Conservation (phyloP, 1,284 basidiomycete species). For the Cerioporus squamosus region DNA sequence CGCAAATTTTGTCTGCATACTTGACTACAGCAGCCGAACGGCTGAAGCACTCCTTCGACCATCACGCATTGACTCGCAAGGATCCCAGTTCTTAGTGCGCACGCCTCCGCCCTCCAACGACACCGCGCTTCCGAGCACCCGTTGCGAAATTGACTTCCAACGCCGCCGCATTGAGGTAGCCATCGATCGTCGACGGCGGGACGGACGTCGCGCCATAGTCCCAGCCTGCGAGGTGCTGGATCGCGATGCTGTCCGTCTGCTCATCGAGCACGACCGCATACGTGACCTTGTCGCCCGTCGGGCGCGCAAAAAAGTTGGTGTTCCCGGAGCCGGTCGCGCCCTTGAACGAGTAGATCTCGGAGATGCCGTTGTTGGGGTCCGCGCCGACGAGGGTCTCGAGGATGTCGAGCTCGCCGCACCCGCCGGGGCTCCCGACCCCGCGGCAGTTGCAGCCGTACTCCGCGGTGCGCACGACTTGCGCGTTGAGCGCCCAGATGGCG, state of each 20-base stretch:
- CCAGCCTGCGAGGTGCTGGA: slow-evolving; percentile 28
- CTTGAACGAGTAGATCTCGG: slow-evolving; percentile 37
- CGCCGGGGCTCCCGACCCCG: slow-evolving; percentile 27
- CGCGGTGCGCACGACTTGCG: slow-evolving; percentile 35
- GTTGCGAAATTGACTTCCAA: slow-evolving; percentile 27
- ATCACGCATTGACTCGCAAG: too few relatives aligned
- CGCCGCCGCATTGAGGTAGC: slow-evolving; percentile 27
- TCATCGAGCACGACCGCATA: slow-evolving; percentile 33
- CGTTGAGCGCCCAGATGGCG: slow-evolving; percentile 38
- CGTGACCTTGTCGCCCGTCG: slow-evolving; percentile 23
- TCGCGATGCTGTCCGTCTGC: slow-evolving; percentile 31
- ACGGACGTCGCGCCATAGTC: slow-evolving; percentile 29
- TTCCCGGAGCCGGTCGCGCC: slow-evolving; percentile 35
- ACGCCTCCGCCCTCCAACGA: too few relatives aligned
- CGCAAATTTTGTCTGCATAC: too few relatives aligned
- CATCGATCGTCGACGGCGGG: slow-evolving; percentile 29
- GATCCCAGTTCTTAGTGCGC: too few relatives aligned
- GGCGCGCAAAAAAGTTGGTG: slow-evolving; percentile 30
- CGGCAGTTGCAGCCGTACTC: slow-evolving; percentile 42
- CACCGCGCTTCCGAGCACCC: slow-evolving; percentile 2
- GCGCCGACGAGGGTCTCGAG: slow-evolving; percentile 32
- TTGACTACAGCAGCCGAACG: too few relatives aligned
- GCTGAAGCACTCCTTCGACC: too few relatives aligned
- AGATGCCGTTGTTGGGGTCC: slow-evolving; percentile 29
- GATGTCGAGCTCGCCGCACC: slow-evolving; percentile 38